These are phyloP conservation scores for Luffa aegyptiaca DNA, from an alignment of 306 rosid genomes.

Conservation along the genomic window DNA sequence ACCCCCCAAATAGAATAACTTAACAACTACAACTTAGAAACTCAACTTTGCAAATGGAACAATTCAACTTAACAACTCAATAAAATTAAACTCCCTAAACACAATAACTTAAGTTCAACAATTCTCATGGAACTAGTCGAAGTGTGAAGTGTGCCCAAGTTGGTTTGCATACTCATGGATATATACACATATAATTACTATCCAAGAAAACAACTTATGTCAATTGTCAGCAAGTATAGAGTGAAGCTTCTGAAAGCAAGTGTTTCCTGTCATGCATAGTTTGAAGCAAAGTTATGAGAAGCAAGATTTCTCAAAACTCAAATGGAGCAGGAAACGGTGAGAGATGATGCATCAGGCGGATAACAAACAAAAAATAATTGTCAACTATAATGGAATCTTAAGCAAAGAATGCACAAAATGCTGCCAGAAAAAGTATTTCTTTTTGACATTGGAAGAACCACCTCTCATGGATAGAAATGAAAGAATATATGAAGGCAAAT, in stretches of 20 bases:
- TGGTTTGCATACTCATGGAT: too few relatives aligned
- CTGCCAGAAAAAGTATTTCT: neutral
- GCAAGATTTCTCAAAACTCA: neutral
- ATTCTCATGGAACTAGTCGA: too few relatives aligned
- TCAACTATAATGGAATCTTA: neutral
- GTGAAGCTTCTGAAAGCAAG: neutral
- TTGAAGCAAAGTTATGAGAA: neutral
- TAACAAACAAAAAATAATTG: neutral
- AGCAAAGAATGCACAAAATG: neutral
- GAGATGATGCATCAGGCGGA: neutral
- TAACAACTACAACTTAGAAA: too few relatives aligned
- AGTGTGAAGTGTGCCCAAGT: too few relatives aligned
- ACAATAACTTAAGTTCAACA: too few relatives aligned
- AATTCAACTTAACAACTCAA: too few relatives aligned
- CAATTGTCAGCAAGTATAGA: neutral
- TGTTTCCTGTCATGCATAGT: neutral
- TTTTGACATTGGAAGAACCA: neutral
- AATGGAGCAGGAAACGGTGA: neutral
- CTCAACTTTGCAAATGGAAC: too few relatives aligned
- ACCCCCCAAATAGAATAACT: too few relatives aligned
- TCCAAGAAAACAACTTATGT: neutral
- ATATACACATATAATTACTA: too few relatives aligned
- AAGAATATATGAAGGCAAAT: neutral
- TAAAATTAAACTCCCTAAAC: too few relatives aligned
- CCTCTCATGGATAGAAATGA: neutral